phyloP scores from a whole-genome alignment of 306 rosid species.

The Rosa multiflora region DNA sequence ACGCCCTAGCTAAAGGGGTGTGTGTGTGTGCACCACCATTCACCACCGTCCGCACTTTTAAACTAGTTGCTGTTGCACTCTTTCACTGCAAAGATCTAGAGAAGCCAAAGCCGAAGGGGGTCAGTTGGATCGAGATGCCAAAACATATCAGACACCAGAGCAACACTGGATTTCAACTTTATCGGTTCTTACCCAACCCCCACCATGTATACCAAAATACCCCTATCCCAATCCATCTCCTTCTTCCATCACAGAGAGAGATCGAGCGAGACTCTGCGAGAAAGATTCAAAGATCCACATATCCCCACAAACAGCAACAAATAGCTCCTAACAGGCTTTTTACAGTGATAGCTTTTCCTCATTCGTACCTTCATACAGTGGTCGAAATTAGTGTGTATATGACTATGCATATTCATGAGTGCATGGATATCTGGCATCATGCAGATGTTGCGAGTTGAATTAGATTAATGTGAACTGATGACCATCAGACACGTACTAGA shows the following conservation, averaged over 20 bases:
- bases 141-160: slow-evolving; percentile 28
- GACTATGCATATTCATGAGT: not conserved
- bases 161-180: slow-evolving; percentile 48
- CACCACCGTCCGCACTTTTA: slow-evolving; percentile 17
- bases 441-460: not conserved
- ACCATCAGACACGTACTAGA: no score
- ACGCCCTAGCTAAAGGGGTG: not conserved
- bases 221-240: slow-evolving; percentile 8
- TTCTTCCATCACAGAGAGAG: slow-evolving; percentile 11
- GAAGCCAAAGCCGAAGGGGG: slow-evolving; percentile 13
- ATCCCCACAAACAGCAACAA: slow-evolving; percentile 72
- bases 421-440: not conserved
- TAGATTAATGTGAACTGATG: not conserved
- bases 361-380: slow-evolving; percentile 36
- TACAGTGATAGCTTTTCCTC: slow-evolving; percentile 43
- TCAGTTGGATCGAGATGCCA: slow-evolving; percentile 8
- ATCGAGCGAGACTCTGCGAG: slow-evolving; percentile 26
- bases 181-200: slow-evolving; percentile 47
- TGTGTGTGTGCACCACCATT: not conserved
- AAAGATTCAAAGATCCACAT: slow-evolving; percentile 60
- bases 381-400: not conserved
- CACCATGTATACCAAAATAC: slow-evolving; percentile 21
- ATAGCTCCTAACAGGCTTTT: slow-evolving; percentile 64
- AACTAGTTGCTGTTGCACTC: not conserved
- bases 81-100: not conserved